Percentiles rank a stretch among this genome's conserved stretches.
Conservation (phyloP, 139 green algal species). For the Coelastrella sp. region DNA sequence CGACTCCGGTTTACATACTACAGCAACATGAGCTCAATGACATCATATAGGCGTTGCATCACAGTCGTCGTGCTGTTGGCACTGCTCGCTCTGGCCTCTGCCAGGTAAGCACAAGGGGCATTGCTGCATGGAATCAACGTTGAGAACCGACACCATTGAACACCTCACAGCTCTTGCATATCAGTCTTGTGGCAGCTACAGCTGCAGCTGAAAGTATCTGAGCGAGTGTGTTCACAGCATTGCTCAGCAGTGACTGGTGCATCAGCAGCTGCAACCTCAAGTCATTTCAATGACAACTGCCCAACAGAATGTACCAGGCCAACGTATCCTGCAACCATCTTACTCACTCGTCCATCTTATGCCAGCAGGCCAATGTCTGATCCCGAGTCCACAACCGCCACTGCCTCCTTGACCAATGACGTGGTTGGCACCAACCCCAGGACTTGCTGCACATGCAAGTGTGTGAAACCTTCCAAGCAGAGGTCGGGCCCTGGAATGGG, state of each 20-base stretch:
- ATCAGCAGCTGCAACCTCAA: too few relatives aligned
- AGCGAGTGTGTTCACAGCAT: too few relatives aligned
- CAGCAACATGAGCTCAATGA: background rate
- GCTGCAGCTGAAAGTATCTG: too few relatives aligned
- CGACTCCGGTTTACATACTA: background rate
- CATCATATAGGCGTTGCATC: background rate
- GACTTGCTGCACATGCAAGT: constrained; percentile 37
- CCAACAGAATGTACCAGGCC: too few relatives aligned
- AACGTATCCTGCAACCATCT: too few relatives aligned
- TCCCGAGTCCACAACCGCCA: background rate
- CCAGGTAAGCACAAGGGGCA: background rate
- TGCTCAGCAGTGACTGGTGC: too few relatives aligned
- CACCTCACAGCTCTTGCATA: too few relatives aligned
- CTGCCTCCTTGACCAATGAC: background rate
- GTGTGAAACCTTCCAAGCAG: constrained; percentile 1
- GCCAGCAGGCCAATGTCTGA: background rate
- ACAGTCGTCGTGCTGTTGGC: background rate
- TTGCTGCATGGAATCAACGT: background rate
- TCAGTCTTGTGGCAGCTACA: too few relatives aligned
- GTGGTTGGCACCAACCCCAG: background rate
- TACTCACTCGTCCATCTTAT: background rate
- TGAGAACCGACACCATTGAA: background rate
- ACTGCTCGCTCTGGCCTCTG: background rate
- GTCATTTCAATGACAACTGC: too few relatives aligned
- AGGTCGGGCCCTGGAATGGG: background rate